These are phyloP conservation scores for Phytophthora constricta DNA, from an alignment of 352 stramenopile genomes.

Conservation along the genomic window DNA sequence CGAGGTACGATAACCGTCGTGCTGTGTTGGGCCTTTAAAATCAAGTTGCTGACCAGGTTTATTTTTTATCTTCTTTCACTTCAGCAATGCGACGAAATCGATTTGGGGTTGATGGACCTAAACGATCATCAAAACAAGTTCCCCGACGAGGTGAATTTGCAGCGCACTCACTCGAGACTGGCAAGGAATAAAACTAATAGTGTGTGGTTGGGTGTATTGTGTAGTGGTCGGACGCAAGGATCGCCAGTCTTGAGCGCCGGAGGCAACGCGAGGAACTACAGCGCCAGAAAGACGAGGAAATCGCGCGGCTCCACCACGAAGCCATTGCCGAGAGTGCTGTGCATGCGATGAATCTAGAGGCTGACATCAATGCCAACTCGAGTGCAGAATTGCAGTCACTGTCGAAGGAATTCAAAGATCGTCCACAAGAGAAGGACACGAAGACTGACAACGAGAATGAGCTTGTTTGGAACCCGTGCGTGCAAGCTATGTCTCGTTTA, in stretches of 20 bases:
- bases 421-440: slow-evolving; percentile 59
- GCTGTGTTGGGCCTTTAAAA: too few relatives aligned
- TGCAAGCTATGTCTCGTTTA: slow-evolving; percentile 7
- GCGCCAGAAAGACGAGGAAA: slow-evolving; percentile 71
- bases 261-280: slow-evolving; percentile 70
- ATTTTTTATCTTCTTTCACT: too few relatives aligned
- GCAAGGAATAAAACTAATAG: not conserved
- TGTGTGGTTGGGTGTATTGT: not conserved
- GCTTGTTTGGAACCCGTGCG: slow-evolving; percentile 87
- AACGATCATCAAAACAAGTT: slow-evolving; percentile 72
- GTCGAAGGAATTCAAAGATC: slow-evolving; percentile 63
- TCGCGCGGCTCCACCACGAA: slow-evolving; percentile 69
- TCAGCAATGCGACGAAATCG: slow-evolving; percentile 85
- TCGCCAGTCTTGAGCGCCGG: slow-evolving; percentile 56
- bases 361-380: slow-evolving; percentile 59
- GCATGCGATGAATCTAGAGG: slow-evolving; percentile 76
- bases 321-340: slow-evolving; percentile 75
- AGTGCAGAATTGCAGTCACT: slow-evolving; percentile 62
- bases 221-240: slow-evolving; percentile 69
- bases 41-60: too few relatives aligned
- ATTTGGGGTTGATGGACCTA: slow-evolving; percentile 79
- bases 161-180: not conserved
- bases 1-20: slow-evolving; percentile 54
- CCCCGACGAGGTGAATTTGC: slow-evolving; percentile 61
- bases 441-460: slow-evolving; percentile 72